These are phyloP conservation scores for Lineolata rhizophorae DNA, from an alignment of 495 filamentous ascomycete species.

Conservation along the genomic window DNA sequence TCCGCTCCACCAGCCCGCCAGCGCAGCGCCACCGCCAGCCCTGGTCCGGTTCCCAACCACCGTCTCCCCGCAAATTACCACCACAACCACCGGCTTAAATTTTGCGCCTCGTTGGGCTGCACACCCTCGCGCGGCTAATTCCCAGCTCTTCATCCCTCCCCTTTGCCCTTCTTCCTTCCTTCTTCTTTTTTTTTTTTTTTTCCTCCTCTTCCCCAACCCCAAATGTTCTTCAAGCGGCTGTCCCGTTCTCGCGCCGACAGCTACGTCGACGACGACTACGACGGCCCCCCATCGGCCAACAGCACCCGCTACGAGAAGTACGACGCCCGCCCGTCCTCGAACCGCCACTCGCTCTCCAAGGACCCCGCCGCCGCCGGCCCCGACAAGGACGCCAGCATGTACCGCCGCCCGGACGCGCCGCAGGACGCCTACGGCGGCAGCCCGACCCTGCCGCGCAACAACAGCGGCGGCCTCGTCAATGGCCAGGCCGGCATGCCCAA, in stretches of 20 bases:
- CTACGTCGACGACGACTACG: conserved; percentile 14
- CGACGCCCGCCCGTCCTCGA: neutral
- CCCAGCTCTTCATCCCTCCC: no score
- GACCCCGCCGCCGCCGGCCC: neutral
- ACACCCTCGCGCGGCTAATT: no score
- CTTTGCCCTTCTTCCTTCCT: neutral
- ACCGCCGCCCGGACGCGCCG: neutral
- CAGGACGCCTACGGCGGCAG: neutral
- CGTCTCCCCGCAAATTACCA: no score
- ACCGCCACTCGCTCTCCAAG: neutral
- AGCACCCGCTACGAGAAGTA: conserved; percentile 5
- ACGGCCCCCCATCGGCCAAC: conserved; percentile 7
- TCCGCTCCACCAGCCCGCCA: no score
- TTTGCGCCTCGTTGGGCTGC: no score
- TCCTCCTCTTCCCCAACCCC: conserved; percentile 3
- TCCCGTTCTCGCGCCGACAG: conserved; percentile 7
- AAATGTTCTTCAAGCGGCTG: conserved; percentile 17
- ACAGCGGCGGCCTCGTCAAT: neutral
- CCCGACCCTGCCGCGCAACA: no score
- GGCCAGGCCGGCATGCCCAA: neutral
- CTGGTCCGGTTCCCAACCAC: no score
- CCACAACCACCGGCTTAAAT: no score
- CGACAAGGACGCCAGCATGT: conserved; percentile 2
- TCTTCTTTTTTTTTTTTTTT: conserved; percentile 6
- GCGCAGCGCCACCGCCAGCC: no score